Conservation (phyloP, 2,329 filamentous ascomycete genomes). For the Nigrospora sphaerica region DNA sequence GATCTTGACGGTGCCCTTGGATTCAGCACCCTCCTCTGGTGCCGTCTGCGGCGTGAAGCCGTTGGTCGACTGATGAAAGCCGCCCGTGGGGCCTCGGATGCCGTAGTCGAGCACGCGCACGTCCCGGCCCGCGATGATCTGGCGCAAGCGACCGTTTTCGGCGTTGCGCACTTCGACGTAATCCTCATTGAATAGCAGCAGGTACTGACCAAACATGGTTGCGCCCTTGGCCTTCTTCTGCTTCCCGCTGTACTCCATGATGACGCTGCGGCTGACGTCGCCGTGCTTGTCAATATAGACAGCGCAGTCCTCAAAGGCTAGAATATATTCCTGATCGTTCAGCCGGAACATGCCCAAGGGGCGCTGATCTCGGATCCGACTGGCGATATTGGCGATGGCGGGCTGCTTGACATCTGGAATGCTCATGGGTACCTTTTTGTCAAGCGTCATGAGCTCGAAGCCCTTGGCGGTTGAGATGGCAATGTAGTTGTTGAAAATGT, state of each 20-base stretch:
- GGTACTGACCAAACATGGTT: slow-evolving; percentile 84
- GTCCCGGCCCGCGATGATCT: slow-evolving; percentile 89
- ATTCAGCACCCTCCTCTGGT: slow-evolving; percentile 33
- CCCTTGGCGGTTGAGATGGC: slow-evolving; percentile 87
- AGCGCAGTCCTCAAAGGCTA: slow-evolving; percentile 91
- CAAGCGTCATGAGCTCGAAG: slow-evolving; percentile 90
- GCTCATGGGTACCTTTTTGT: slow-evolving; percentile 93
- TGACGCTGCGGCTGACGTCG: slow-evolving; percentile 85
- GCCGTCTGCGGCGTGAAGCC: slow-evolving; percentile 20
- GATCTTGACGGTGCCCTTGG: slow-evolving; percentile 80
- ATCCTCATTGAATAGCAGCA: slow-evolving; percentile 89
- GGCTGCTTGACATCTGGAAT: slow-evolving; percentile 79
- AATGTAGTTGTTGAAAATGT: slow-evolving; percentile 91
- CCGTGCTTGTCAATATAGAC: slow-evolving; percentile 98
- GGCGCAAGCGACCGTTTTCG: slow-evolving; percentile 85
- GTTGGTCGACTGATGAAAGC: slow-evolving; percentile 22
- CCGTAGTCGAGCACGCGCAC: slow-evolving; percentile 88
- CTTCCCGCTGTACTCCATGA: slow-evolving; percentile 98
- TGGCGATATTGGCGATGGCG: slow-evolving; percentile 77
- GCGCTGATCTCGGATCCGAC: slow-evolving; percentile 72
- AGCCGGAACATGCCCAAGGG: slow-evolving; percentile 96
- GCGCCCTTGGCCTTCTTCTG: slow-evolving; percentile 70
- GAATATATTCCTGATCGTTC: slow-evolving; percentile 83
- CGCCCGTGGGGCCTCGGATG: slow-evolving; percentile 53
- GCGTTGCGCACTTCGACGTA: slow-evolving; percentile 97